Evolutionary conservation across 2,329 filamentous ascomycete genomes (phyloP).

Genomic region (Neonectria sp.): DNA sequence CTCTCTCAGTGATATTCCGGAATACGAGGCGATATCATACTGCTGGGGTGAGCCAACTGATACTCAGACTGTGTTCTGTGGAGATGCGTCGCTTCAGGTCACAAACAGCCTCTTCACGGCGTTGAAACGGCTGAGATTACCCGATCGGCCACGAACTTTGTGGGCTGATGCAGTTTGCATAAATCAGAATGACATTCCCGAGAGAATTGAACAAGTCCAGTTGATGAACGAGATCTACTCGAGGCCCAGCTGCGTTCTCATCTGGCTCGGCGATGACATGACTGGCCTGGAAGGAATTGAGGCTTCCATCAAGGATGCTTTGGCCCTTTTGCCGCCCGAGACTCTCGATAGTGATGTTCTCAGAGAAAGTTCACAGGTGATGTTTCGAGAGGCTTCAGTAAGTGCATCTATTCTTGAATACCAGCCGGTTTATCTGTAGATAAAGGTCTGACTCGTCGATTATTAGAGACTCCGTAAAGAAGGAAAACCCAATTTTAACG

Average conservation of each 20-base stretch:
- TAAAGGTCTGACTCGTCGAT: neutral
- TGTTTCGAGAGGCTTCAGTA: conserved; percentile 9
- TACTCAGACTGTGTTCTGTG: conserved; percentile 7
- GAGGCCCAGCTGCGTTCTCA: conserved; percentile 13
- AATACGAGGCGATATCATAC: conserved; percentile 27
- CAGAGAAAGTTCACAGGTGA: neutral
- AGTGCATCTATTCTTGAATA: neutral
- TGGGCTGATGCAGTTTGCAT: conserved; percentile 32
- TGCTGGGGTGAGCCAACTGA: conserved; percentile 21
- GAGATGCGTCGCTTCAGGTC: neutral
- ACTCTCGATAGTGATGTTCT: conserved; percentile 1
- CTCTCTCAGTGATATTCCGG: conserved; percentile 1
- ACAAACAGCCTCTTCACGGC: conserved; percentile 23
- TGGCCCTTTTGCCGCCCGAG: conserved; percentile 1
- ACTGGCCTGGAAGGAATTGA: neutral
- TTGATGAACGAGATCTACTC: conserved; percentile 29
- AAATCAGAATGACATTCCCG: conserved; percentile 23
- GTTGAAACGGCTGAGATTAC: conserved; percentile 10
- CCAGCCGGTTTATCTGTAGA: neutral
- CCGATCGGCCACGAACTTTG: conserved; percentile 1
- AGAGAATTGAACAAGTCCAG: conserved; percentile 20
- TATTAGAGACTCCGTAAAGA: conserved; percentile 2
- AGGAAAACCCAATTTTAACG: conserved; percentile 11
- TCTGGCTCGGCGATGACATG: conserved; percentile 26
- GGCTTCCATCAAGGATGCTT: neutral